Evolutionary conservation across 2,329 filamentous ascomycete species (phyloP).

Genomic region (Fonsecaea pugnacius): DNA sequence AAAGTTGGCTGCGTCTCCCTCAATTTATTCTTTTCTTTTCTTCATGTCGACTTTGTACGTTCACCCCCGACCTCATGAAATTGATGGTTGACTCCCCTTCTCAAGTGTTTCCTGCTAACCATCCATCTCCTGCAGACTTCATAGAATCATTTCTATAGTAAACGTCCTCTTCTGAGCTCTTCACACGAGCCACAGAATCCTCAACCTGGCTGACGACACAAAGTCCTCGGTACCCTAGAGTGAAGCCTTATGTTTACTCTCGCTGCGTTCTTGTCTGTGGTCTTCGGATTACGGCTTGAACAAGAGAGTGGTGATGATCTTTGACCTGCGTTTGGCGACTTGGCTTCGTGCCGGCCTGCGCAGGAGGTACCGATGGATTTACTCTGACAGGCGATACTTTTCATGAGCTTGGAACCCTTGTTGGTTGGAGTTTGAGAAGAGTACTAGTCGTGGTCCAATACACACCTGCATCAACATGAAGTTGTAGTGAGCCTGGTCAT

Average conservation of each 20-base stretch:
- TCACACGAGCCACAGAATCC: slow-evolving; percentile 88
- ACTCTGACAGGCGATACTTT: slow-evolving; percentile 40
- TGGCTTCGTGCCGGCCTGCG: slow-evolving; percentile 39
- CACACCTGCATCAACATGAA: neutral
- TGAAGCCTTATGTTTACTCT: slow-evolving; percentile 68
- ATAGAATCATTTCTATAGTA: slow-evolving; percentile 99
- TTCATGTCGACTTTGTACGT: slow-evolving; percentile 52
- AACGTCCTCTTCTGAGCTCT: slow-evolving; percentile 89
- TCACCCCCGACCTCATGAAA: slow-evolving; percentile 40
- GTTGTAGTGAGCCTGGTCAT: neutral
- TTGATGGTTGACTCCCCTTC: neutral
- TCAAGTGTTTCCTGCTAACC: slow-evolving; percentile 20
- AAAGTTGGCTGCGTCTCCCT: slow-evolving; percentile 10
- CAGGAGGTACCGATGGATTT: slow-evolving; percentile 39
- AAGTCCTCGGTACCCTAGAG: slow-evolving; percentile 88
- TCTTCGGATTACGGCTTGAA: slow-evolving; percentile 30
- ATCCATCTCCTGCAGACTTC: slow-evolving; percentile 45
- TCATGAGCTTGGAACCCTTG: slow-evolving; percentile 37
- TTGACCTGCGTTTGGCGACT: slow-evolving; percentile 60
- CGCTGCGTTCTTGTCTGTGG: slow-evolving; percentile 42
- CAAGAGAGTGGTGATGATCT: slow-evolving; percentile 95
- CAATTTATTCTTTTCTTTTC: slow-evolving; percentile 40
- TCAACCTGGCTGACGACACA: slow-evolving; percentile 91
- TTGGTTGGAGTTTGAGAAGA: slow-evolving; percentile 38
- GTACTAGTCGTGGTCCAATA: neutral